Base-by-base conservation (phyloP, 768 basidiomycete genomes). In the Tephrocybe sp. region DNA sequence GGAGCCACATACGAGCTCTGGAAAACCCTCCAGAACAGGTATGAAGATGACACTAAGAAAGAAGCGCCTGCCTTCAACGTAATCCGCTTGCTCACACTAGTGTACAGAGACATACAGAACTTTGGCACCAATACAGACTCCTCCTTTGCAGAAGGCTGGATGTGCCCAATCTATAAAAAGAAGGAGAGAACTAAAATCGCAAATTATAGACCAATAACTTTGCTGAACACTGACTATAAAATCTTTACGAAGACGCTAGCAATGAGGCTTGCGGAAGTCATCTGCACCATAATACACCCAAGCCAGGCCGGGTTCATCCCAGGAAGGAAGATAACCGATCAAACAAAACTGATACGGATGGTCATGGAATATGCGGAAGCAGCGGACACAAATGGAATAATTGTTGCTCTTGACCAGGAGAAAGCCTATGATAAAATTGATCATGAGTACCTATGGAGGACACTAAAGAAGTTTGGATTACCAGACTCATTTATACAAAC, bases 231-330 rank as follows among this genome's bases (percentile, higher is more conserved):
- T n/a, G n/a, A n/a, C n/a, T n/a, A n/a, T n/a, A n/a, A n/a, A n/a
- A n/a, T n/a, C n/a, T 53, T 54, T 72, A 72, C 25, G 71, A 71
- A 56, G 49, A 68, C 0, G n/a, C n/a, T n/a, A n/a, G n/a, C 51
- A 67, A 51, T 37, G 1, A 47, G 52, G 25, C 57, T 70, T 1
- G 49, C 57, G 0, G 22, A 43, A 11, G 48, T 53, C 9, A 62
- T 46, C 0, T 51, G 51, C n/a, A n/a, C n/a, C n/a, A n/a, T n/a
- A n/a, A n/a, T n/a, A n/a, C n/a, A n/a, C n/a, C n/a, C n/a, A n/a
- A 55, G 68, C 57, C 73, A 75, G 52, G 64, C 72, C 0, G 74
- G 74, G 0, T 77, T 77, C 21, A 57, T 77, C 23, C 57, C 48
- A 11, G 64, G 62, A 0, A 21, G 69, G 7, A 49, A 50, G 0